Conservation (phyloP, 345 rosid genomes). For the Brassica napus region Da-Ae NC_063438.1:22061001-22061500, state of each 20-base stretch:
- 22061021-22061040: constrained; percentile 44
- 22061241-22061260: constrained; percentile 16
- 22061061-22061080: background rate
- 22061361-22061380: constrained; percentile 61
- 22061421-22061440: background rate
- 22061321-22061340: constrained; percentile 61
- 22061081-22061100: background rate
- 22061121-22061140: background rate
- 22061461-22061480: too few species aligned
- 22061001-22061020: constrained; percentile 90
- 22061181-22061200: constrained; percentile 62
- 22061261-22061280: background rate
- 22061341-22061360: constrained; percentile 71
- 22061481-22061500: background rate
- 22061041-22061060: background rate
- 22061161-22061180: constrained; percentile 66
- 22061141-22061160: constrained; percentile 53
- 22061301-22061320: constrained; percentile 52
- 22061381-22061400: background rate
- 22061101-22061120: background rate
- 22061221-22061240: constrained; percentile 46
- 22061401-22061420: background rate
- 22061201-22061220: constrained; percentile 54
- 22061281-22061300: background rate
- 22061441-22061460: too few species aligned